Evolutionary conservation across 2,329 filamentous ascomycete genomes (phyloP).

Genomic region (Aspergillus vadensis): DNA sequence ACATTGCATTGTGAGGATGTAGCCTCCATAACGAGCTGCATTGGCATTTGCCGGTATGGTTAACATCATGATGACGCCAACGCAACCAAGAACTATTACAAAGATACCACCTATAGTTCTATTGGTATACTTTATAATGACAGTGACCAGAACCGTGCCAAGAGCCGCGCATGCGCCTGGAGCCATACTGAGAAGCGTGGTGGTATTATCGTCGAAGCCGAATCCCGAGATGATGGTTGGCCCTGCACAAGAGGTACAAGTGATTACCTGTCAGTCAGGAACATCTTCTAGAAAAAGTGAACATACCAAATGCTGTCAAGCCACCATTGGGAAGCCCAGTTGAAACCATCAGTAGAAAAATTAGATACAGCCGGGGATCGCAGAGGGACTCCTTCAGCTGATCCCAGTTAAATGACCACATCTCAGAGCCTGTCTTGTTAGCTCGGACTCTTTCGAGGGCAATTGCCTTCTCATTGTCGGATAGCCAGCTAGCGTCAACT

Average conservation of each 20-base stretch:
- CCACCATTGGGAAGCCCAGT: slow-evolving; percentile 14
- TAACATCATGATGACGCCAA: slow-evolving; percentile 7
- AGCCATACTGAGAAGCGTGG: slow-evolving; percentile 8
- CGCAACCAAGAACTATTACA: background rate
- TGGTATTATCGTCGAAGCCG: background rate
- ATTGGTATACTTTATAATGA: slow-evolving; percentile 9
- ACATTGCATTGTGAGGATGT: background rate
- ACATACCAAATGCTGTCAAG: slow-evolving; percentile 11
- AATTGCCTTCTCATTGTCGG: slow-evolving; percentile 18
- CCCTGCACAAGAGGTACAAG: background rate
- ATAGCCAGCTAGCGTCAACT: slow-evolving; percentile 19
- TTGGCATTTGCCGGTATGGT: background rate
- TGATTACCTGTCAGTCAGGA: background rate
- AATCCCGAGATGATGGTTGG: slow-evolving; percentile 9
- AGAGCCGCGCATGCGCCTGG: slow-evolving; percentile 18
- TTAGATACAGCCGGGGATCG: slow-evolving; percentile 1
- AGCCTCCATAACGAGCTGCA: slow-evolving; percentile 6
- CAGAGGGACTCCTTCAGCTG: slow-evolving; percentile 17
- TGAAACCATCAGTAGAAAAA: slow-evolving; percentile 5
- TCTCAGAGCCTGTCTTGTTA: slow-evolving; percentile 19
- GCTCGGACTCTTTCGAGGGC: slow-evolving; percentile 15
- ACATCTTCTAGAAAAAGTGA: background rate
- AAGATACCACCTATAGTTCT: slow-evolving; percentile 7
- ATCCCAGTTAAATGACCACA: slow-evolving; percentile 20
- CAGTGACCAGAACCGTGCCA: slow-evolving; percentile 17